A percentile compares a stretch with the other conserved stretches of the same genome.
Evolutionary conservation across 257 asterid species (phyloP).

Genomic region (Nicotiana paniculata): DNA sequence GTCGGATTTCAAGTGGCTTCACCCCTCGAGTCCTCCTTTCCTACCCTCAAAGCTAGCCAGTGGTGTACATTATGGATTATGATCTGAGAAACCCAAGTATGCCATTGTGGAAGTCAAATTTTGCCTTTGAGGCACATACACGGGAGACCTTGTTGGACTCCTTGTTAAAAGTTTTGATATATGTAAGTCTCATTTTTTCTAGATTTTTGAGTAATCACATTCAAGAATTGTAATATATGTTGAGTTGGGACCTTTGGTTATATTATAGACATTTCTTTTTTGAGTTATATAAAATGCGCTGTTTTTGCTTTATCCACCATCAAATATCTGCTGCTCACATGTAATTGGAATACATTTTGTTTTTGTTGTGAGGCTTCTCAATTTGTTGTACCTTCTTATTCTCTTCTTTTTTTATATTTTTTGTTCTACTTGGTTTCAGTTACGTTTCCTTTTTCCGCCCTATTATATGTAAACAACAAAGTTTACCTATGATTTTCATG

Average conservation of each 20-base stretch:
- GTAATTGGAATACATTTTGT: neutral
- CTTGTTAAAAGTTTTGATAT: neutral
- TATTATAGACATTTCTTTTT: neutral
- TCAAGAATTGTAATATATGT: constrained; percentile 13
- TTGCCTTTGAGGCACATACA: constrained; percentile 30
- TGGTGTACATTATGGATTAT: constrained; percentile 45
- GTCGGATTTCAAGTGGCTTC: constrained; percentile 12
- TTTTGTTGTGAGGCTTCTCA: neutral
- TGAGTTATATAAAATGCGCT: neutral
- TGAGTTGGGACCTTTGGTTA: neutral
- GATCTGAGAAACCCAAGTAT: constrained; percentile 16
- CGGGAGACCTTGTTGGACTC: constrained; percentile 10
- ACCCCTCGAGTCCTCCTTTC: constrained; percentile 11
- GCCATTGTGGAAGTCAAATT: constrained; percentile 25
- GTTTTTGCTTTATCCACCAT: neutral
- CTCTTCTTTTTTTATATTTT: neutral
- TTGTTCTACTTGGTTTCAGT: neutral
- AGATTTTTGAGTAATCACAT: neutral
- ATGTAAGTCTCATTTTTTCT: neutral
- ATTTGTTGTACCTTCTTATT: neutral
- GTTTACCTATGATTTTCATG: neutral
- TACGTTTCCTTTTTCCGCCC: neutral
- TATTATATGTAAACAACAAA: neutral
- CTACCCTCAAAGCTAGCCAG: constrained; percentile 22
- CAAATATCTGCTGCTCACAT: neutral